phyloP scores from a whole-genome alignment of 2,329 filamentous ascomycete species.

The Aspergillus pseudoviridinutans region DNA sequence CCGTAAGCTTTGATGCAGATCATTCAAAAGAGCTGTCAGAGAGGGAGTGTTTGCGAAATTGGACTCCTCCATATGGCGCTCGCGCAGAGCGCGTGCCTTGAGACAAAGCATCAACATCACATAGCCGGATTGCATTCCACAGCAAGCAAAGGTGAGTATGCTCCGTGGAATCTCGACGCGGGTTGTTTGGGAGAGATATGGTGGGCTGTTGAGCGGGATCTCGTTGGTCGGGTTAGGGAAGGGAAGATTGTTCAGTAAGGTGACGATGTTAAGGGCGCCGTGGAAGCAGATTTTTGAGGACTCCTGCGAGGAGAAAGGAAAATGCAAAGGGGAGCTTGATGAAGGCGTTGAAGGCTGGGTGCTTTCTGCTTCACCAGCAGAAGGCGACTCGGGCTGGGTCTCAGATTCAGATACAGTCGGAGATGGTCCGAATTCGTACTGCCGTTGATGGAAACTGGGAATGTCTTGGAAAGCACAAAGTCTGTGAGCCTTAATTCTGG shows the following conservation, averaged over 20 bases:
- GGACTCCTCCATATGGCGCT: background rate
- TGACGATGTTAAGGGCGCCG: constrained; percentile 24
- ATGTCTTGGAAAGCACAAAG: constrained; percentile 27
- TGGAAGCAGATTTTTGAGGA: constrained; percentile 26
- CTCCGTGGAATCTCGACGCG: constrained; percentile 18
- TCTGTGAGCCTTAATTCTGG: constrained; percentile 27
- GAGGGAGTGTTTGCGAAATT: background rate
- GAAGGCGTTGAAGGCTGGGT: background rate
- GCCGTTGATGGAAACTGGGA: constrained; percentile 19
- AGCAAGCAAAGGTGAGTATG: constrained; percentile 26
- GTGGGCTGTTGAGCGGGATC: constrained; percentile 1
- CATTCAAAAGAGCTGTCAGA: constrained; percentile 13
- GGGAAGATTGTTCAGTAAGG: constrained; percentile 22
- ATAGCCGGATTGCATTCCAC: constrained; percentile 23
- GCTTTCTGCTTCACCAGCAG: background rate
- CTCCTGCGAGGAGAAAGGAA: constrained; percentile 21
- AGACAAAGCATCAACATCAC: constrained; percentile 26
- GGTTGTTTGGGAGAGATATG: constrained; percentile 1
- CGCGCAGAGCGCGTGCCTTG: constrained; percentile 10
- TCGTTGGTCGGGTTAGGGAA: constrained; percentile 16
- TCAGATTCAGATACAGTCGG: background rate
- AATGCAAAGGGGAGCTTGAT: constrained; percentile 1
- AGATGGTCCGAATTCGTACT: constrained; percentile 19
- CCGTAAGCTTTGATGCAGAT: constrained; percentile 17
- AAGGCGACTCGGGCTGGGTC: background rate